A percentile compares a stretch with the other conserved stretches of the same genome.
Conservation (phyloP, 208 protist genomes). For the Leishmania guyanensis region DNA sequence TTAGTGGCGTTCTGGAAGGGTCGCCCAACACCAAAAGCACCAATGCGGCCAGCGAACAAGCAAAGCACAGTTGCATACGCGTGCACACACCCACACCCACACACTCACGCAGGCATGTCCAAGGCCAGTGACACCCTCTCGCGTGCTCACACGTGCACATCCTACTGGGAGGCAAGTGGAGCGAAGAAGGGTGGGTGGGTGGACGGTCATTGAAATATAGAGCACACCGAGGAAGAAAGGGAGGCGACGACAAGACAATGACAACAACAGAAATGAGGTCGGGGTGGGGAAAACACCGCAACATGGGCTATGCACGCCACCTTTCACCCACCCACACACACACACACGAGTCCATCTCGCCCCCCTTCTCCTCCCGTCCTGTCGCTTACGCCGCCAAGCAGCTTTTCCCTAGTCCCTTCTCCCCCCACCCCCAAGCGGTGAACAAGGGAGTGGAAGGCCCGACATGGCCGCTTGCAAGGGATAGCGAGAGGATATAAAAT, state of each 20-base stretch:
- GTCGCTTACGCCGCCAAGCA: background rate
- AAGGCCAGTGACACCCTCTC: background rate
- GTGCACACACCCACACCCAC: background rate
- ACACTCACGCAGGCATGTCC: background rate
- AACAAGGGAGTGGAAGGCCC: constrained; percentile 1
- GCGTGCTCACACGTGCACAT: background rate
- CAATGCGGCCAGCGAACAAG: background rate
- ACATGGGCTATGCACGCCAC: background rate
- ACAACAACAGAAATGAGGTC: background rate
- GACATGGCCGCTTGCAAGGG: background rate
- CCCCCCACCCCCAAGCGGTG: background rate
- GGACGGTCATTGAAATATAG: background rate
- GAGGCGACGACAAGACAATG: background rate
- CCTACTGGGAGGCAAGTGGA: background rate
- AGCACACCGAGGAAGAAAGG: background rate
- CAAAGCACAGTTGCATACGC: background rate
- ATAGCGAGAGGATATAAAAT: constrained; percentile 1
- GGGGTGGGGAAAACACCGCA: background rate
- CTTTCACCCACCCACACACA: background rate
- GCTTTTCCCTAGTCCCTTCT: background rate
- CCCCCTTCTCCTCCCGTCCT: background rate
- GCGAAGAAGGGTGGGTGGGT: background rate
- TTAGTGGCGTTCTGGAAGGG: background rate
- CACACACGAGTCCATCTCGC: background rate
- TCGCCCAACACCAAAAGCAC: background rate